Evolutionary conservation across 768 basidiomycete species (phyloP).

Genomic region (Russula brevipes): DNA sequence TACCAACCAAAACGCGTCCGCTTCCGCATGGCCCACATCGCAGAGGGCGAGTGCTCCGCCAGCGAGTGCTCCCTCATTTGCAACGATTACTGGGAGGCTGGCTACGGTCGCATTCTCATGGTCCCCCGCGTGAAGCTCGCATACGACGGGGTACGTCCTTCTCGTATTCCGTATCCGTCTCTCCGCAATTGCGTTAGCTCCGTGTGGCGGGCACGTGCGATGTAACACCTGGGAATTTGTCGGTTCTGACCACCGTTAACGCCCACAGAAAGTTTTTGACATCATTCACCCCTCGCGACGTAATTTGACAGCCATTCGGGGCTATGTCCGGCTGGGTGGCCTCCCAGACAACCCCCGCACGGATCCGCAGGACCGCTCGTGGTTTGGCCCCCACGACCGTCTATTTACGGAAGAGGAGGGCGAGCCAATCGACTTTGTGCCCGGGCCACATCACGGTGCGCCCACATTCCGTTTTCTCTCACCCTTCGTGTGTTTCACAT

Average conservation of each 20-base stretch:
- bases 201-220: too few species aligned
- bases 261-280: slow-evolving; percentile 77
- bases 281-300: slow-evolving; percentile 87
- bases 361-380: slow-evolving; percentile 94
- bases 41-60: slow-evolving; percentile 89
- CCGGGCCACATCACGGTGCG: slow-evolving; percentile 85
- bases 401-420: slow-evolving; percentile 87
- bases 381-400: slow-evolving; percentile 97
- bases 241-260: neutral
- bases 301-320: slow-evolving; percentile 94
- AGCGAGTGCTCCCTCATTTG: slow-evolving; percentile 95
- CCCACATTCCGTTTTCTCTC: slow-evolving; percentile 19
- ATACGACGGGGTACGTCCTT: slow-evolving; percentile 69
- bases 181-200: neutral
- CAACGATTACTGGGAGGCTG: slow-evolving; percentile 97
- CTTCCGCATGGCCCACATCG: slow-evolving; percentile 92
- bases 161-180: too few species aligned
- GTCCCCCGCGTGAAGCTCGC: slow-evolving; percentile 95
- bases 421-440: slow-evolving; percentile 65
- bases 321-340: slow-evolving; percentile 92
- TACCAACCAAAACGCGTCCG: slow-evolving; percentile 85
- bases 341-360: slow-evolving; percentile 93
- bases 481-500: neutral
- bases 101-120: slow-evolving; percentile 97
- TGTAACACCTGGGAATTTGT: too few species aligned